Evolutionary conservation across 495 filamentous ascomycete genomes (phyloP).

Genomic region (Penicillium lagena): DNA sequence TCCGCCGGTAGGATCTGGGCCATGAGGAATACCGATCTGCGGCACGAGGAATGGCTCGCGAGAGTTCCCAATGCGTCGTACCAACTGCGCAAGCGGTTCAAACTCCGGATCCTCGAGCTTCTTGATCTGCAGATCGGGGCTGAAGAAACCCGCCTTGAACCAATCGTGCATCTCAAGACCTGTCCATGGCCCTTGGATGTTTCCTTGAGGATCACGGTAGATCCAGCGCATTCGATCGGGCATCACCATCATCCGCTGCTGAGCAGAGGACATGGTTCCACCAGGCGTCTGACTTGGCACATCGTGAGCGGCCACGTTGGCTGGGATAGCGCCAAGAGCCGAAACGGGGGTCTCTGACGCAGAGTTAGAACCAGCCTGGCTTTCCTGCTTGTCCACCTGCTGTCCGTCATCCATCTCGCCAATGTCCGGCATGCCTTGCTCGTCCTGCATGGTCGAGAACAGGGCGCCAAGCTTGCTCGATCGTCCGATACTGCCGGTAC

Average conservation of each 20-base stretch:
- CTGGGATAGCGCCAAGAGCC: conserved; percentile 36
- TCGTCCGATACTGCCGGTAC: conserved; percentile 53
- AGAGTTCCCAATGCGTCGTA: conserved; percentile 94
- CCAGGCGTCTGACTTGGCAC: conserved; percentile 25
- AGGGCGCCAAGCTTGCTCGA: conserved; percentile 81
- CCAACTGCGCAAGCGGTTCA: conserved; percentile 91
- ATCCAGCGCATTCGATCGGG: conserved; percentile 98
- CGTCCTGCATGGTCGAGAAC: conserved; percentile 86
- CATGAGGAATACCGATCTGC: conserved; percentile 89
- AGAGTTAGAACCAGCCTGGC: conserved; percentile 27
- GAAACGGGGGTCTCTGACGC: conserved; percentile 36
- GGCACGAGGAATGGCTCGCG: conserved; percentile 95
- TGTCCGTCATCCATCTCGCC: conserved; percentile 41
- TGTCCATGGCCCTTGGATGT: conserved; percentile 88
- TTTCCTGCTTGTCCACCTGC: conserved; percentile 14
- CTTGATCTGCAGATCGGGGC: conserved; percentile 86
- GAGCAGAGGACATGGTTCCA: conserved; percentile 57
- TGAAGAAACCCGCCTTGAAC: conserved; percentile 99
- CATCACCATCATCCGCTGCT: conserved; percentile 96
- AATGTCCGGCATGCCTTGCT: conserved; percentile 44
- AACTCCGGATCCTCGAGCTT: conserved; percentile 90
- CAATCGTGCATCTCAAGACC: conserved; percentile 99
- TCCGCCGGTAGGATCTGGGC: conserved; percentile 46
- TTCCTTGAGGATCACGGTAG: conserved; percentile 89
- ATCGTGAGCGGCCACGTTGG: conserved; percentile 25